phyloP scores from a whole-genome alignment of 2,329 filamentous ascomycete species.

The Waltergamsia citrina region DNA sequence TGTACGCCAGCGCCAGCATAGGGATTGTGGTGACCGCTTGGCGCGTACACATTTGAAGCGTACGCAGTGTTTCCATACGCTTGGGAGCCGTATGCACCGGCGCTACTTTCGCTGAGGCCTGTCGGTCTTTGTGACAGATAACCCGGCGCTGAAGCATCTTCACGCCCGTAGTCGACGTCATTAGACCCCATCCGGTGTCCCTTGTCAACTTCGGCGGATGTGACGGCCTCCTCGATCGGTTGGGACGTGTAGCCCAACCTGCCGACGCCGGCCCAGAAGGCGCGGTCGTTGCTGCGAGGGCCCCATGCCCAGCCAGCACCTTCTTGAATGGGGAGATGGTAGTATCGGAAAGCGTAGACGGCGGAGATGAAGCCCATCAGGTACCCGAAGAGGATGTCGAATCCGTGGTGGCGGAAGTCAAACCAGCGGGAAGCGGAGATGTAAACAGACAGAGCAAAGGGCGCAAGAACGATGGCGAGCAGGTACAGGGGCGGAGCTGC shows the following conservation, averaged over 20 bases:
- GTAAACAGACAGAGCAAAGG: slow-evolving; percentile 68
- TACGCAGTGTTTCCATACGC: not conserved
- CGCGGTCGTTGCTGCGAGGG: slow-evolving; percentile 59
- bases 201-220: not conserved
- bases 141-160: too few species aligned
- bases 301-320: slow-evolving; percentile 89
- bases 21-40: too few species aligned
- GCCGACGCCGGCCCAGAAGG: slow-evolving; percentile 70
- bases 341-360: slow-evolving; percentile 72
- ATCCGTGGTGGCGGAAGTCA: slow-evolving; percentile 84
- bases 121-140: too few species aligned
- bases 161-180: not conserved
- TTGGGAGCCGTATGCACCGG: not conserved
- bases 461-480: slow-evolving; percentile 58
- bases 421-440: slow-evolving; percentile 80
- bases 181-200: not conserved
- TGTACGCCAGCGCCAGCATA: not conserved
- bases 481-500: slow-evolving; percentile 78
- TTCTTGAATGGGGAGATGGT: slow-evolving; percentile 65
- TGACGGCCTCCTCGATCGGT: slow-evolving; percentile 10
- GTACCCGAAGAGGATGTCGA: slow-evolving; percentile 83
- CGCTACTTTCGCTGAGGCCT: not conserved
- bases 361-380: slow-evolving; percentile 63
- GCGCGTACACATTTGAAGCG: too few species aligned
- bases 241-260: slow-evolving; percentile 45